Base-by-base conservation (phyloP, 768 basidiomycete genomes). In the Lentinula boryana region DNA sequence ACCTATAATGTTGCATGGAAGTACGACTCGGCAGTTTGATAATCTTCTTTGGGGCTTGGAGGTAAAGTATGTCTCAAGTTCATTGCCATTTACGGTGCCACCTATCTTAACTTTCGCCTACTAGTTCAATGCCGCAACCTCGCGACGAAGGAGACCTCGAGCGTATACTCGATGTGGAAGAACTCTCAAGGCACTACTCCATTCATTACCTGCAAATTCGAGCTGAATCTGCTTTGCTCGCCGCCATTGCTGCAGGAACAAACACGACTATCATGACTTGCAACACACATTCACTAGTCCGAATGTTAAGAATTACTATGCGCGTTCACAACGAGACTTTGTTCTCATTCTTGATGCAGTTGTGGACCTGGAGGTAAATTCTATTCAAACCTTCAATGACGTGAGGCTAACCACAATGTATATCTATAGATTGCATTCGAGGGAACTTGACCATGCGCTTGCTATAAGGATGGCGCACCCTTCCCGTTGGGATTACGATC, bases 11-110 rank as follows among this genome's bases (percentile, higher is more conserved):
- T 66, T 81, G n/a, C 65, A 62, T 40, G 76, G 75, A 5, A 78
- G 76, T 56, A 71, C 74, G 12, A 70, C 67, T 13, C 68, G 71
- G 16, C 71, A 78, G 48, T 78, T 81, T 61, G 70, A 70, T 36
- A 64, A 70, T 18, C 67, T 81, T 18, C 66, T 80, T 16, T 73
- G 70, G 63, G 74, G 76, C 2, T 69, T 77, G 38, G 75, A 74
- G 54, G 69, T 74, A 35, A 68, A 76, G 80, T 81, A 63, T 64
- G 74, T 72, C 49, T 63, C 58, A 31, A 41, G 23, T 40, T 6
- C 4, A 18, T 4, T 43, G 35, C 44, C 16, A 27, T 38, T 38
- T 60, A 16, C 18, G n/a, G 51, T 7, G 35, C 21, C n/a, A n/a
- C 33, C 64, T 67, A 27, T 27, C 65, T 63, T 53, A 13, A 65